Conservation (phyloP, 805 yeast genomes). For the Debaryomyces prosopidis region DNA sequence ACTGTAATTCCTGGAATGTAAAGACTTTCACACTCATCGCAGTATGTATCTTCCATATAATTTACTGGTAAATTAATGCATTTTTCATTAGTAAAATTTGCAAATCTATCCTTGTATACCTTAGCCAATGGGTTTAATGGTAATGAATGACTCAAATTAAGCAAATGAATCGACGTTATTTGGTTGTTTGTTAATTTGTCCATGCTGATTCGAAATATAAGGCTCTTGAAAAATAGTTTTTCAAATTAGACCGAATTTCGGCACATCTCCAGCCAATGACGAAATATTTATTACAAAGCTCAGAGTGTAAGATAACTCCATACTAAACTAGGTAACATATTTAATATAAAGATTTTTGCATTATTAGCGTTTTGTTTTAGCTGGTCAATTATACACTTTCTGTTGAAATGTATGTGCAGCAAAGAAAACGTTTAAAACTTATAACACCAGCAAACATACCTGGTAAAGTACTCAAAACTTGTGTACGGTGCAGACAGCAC, state of each 20-base stretch:
- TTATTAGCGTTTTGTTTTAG: not conserved
- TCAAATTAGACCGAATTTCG: constrained; percentile 7
- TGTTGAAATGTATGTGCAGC: constrained; percentile 14
- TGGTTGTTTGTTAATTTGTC: constrained; percentile 14
- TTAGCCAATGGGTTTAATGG: constrained; percentile 26
- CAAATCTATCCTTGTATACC: constrained; percentile 22
- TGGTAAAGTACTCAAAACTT: constrained; percentile 47
- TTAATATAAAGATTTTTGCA: not conserved
- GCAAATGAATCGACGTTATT: constrained; percentile 24
- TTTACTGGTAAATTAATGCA: constrained; percentile 28
- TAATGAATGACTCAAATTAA: constrained; percentile 28
- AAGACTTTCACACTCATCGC: constrained; percentile 31
- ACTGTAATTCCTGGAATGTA: constrained; percentile 37
- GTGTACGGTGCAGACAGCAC: constrained; percentile 64
- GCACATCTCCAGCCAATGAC: constrained; percentile 3
- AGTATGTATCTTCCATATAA: constrained; percentile 22
- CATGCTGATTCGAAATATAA: not conserved
- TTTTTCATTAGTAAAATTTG: constrained; percentile 20
- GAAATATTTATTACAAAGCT: constrained; percentile 2
- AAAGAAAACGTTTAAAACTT: constrained; percentile 12
- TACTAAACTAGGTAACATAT: not conserved
- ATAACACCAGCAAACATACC: constrained; percentile 9
- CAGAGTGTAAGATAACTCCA: not conserved
- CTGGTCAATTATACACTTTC: not conserved
- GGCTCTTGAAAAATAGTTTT: not conserved